Evolutionary conservation across 163 green algal species (phyloP).

Genomic region (Coccomyxa subellipsoidea): DNA sequence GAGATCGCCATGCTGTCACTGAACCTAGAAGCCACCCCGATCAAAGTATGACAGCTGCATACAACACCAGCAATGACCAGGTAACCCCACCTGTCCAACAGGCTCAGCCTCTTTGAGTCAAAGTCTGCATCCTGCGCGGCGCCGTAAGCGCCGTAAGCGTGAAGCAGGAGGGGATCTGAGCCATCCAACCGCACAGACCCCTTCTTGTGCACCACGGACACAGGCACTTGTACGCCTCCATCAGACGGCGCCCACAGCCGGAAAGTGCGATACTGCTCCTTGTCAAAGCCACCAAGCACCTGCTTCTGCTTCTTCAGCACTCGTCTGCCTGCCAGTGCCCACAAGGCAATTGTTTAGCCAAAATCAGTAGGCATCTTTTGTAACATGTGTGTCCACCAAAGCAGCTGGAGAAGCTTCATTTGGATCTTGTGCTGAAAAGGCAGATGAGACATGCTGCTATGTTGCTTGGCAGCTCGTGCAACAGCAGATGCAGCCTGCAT

Average conservation of each 20-base stretch:
- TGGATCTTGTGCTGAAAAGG: neutral
- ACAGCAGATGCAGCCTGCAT: neutral
- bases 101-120: neutral
- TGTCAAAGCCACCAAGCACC: slow-evolving; percentile 77
- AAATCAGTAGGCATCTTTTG: neutral
- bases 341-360: neutral
- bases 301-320: slow-evolving; percentile 60
- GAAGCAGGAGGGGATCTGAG: slow-evolving; percentile 49
- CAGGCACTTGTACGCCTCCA: slow-evolving; percentile 49
- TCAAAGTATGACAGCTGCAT: too few species aligned
- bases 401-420: too few species aligned
- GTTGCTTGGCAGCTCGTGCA: too few species aligned
- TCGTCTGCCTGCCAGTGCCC: neutral
- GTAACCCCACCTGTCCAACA: neutral
- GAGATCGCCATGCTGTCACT: neutral
- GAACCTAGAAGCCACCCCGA: too few species aligned
- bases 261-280: slow-evolving; percentile 66
- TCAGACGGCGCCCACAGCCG: slow-evolving; percentile 69
- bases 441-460: neutral
- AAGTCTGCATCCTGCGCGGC: neutral
- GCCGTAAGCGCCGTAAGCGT: slow-evolving; percentile 30
- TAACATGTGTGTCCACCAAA: neutral
- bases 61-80: too few species aligned
- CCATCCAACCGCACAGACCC: slow-evolving; percentile 41
- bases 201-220: slow-evolving; percentile 40